phyloP scores from a whole-genome alignment of 2,329 filamentous ascomycete species.

The Cryphonectria carpinicola region DNA sequence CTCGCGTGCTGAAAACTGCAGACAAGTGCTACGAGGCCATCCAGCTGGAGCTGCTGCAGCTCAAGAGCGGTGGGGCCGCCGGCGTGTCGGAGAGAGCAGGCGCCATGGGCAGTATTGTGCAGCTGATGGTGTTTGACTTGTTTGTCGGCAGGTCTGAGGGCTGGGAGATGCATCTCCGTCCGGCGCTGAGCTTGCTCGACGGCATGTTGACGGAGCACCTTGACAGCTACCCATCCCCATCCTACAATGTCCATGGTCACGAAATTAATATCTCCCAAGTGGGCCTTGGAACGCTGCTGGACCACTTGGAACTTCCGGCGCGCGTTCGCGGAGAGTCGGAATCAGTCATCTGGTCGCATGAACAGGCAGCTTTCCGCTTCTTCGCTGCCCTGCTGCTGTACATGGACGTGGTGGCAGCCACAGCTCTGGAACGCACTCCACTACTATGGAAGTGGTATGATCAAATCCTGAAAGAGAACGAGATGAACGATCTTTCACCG shows the following conservation, averaged over 20 bases:
- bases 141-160: slow-evolving; percentile 42
- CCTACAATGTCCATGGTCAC: not conserved
- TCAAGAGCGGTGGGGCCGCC: not conserved
- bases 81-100: slow-evolving; percentile 35
- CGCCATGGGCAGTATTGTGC: slow-evolving; percentile 45
- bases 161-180: slow-evolving; percentile 47
- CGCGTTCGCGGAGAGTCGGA: not conserved
- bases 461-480: not conserved
- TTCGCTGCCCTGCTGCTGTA: slow-evolving; percentile 41
- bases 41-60: not conserved
- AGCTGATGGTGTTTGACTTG: slow-evolving; percentile 47
- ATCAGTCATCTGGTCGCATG: slow-evolving; percentile 12
- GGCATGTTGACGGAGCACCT: not conserved
- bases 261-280: not conserved
- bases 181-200: not conserved
- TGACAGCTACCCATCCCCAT: not conserved
- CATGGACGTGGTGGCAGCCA: slow-evolving; percentile 43
- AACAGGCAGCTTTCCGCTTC: slow-evolving; percentile 41
- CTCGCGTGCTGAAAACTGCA: not conserved
- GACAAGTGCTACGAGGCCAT: not conserved
- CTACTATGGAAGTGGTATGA: slow-evolving; percentile 32
- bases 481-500: not conserved
- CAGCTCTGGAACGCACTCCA: slow-evolving; percentile 39
- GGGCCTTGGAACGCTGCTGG: not conserved
- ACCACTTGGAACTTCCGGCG: not conserved